Evolutionary conservation across 371 early-diverging fungal species (phyloP), one percentile per base, ranked within the genome.

Genomic region (Blastocladiella emersonii): DNA sequence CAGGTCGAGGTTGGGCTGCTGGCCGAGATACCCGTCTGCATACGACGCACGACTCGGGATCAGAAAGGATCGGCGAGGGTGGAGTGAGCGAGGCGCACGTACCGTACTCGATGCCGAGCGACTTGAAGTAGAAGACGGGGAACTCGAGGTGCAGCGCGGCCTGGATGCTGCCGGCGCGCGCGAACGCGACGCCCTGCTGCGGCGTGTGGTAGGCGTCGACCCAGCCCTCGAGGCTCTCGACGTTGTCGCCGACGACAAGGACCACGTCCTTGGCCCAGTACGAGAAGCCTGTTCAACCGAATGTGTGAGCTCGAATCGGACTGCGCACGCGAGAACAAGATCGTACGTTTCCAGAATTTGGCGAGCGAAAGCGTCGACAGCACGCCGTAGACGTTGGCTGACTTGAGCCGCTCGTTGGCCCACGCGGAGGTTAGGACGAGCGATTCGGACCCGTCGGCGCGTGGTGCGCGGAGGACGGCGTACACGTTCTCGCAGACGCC

Each of bases 221-320:
- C 93, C 93, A 97, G 10, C 86, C 85, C 61, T 89, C 85, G 8
- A 86, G 82, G 3, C 94, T 95, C 3, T 71, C 64, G 30, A 79
- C 77, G 21, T 82, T 86, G 67, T 92, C 91, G 5, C 91, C 80
- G 1, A 93, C 81, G 8, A 95, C 71, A 55, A 95, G 79, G 17
- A 97, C 82, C 30, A 94, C 77, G 69, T 95, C 96, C 71, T 93
- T 92, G 51, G 93, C 80, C 95, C 93, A 94, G 71, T 86, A 85
- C 41, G 85, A 84, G 64, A 76, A 85, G 64, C 76, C 85, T 85
- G 62, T 64, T 66, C n/a, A 69, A 69, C 49, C 70, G 68, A 51
- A 64, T 66, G 41, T 65, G 56, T 12, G 30, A 49, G 61, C 4
- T 65, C n/a, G 64, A 66, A 67, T 59, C 10, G 25, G 6, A 19